phyloP scores from a whole-genome alignment of 2,329 filamentous ascomycete species.

The Rhinocladiella similis region DNA sequence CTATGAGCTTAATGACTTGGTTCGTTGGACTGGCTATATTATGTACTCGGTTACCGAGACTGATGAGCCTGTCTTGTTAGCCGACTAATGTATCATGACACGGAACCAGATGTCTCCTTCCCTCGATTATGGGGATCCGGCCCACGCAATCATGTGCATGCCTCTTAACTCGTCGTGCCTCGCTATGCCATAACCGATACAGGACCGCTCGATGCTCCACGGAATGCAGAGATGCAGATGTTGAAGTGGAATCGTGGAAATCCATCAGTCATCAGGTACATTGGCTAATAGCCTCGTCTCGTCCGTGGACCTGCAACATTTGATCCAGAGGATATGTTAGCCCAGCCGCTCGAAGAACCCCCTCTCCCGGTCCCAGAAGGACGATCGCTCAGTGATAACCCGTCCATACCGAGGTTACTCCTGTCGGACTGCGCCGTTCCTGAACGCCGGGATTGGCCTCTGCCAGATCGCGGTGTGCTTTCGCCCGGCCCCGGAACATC shows the following conservation, averaged over 20 bases:
- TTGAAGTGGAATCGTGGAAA: background rate
- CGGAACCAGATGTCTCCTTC: background rate
- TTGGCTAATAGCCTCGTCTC: constrained; percentile 3
- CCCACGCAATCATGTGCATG: too few species aligned
- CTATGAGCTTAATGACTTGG: background rate
- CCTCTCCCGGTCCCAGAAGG: background rate
- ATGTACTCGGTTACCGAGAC: background rate
- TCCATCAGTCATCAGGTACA: background rate
- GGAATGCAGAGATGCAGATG: background rate
- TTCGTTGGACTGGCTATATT: background rate
- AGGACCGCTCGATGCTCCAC: background rate
- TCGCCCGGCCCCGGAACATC: background rate
- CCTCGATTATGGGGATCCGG: too few species aligned
- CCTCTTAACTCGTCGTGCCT: background rate
- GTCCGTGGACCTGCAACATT: constrained; percentile 14
- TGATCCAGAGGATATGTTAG: constrained; percentile 6
- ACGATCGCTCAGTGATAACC: constrained; percentile 7
- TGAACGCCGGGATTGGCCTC: background rate
- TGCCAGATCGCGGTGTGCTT: background rate
- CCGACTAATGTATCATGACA: background rate
- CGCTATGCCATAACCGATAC: background rate
- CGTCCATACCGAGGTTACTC: constrained; percentile 17
- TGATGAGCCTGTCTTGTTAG: background rate
- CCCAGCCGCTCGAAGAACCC: constrained; percentile 1
- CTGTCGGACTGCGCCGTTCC: background rate